A percentile compares a stretch with the other conserved stretches of the same genome.
Evolutionary conservation across 129 eudicot genomes (phyloP).

Genomic region (Centella asiatica): DNA sequence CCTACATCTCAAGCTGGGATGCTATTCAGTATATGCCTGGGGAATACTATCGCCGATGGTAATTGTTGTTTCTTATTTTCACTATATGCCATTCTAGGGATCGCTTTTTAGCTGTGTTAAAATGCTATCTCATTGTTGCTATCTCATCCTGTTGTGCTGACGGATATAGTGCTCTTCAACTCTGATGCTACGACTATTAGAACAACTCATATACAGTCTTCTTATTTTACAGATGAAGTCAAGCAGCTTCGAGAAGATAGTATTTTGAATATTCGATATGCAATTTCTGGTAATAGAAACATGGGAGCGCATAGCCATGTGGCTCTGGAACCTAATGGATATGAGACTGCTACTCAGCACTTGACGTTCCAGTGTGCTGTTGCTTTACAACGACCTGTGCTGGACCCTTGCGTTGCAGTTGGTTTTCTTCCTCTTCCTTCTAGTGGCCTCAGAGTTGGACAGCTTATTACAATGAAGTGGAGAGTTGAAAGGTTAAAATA

Average conservation of each 20-base stretch:
- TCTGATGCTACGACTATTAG: not conserved
- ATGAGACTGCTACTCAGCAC: slow-evolving; percentile 22
- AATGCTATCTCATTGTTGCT: too few species aligned
- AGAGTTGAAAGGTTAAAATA: slow-evolving; percentile 80
- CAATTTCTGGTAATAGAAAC: slow-evolving; percentile 58
- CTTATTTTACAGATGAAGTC: slow-evolving; percentile 52
- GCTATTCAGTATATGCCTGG: slow-evolving; percentile 56
- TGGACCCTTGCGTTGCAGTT: slow-evolving; percentile 86
- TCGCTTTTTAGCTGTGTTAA: too few species aligned
- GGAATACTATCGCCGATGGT: slow-evolving; percentile 33
- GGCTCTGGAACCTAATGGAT: slow-evolving; percentile 26
- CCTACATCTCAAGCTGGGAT: slow-evolving; percentile 73
- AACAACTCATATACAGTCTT: slow-evolving; percentile 7
- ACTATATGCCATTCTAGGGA: not conserved
- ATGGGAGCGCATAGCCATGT: slow-evolving; percentile 77
- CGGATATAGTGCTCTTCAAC: not conserved
- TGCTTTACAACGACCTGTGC: slow-evolving; percentile 71
- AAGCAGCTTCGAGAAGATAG: slow-evolving; percentile 39
- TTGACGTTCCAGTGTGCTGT: slow-evolving; percentile 68
- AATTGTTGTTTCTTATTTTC: slow-evolving; percentile 9
- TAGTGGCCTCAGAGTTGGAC: slow-evolving; percentile 81
- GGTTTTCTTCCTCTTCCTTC: slow-evolving; percentile 95
- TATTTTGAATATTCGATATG: slow-evolving; percentile 57
- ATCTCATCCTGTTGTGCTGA: too few species aligned
- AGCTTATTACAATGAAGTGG: slow-evolving; percentile 81